Base-by-base conservation (phyloP, 257 asterid genomes). In the Sherardia arvensis region DNA sequence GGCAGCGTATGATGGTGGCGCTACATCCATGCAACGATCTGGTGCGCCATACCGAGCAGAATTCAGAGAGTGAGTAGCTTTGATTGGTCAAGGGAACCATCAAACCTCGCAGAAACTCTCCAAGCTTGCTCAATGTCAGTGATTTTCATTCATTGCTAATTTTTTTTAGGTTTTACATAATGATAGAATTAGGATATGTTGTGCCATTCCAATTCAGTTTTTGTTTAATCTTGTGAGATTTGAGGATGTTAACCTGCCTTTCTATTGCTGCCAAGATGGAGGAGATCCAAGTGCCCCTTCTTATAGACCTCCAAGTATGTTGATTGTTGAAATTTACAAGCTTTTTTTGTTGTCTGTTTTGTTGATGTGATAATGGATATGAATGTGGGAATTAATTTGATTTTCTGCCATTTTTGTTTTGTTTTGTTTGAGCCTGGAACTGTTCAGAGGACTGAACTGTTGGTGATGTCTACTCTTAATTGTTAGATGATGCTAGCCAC, bases 261-360 rank as follows among this genome's bases (percentile, higher is more conserved):
- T 92, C 96, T 7, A 60, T 92, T 18, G 99, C 99, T 79, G 95
- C 99, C 0, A 92, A 92, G 67, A 78, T 92, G 78, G 99, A 92
- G 79, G n/a, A n/a, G n/a, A n/a, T n/a, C n/a, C n/a, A n/a, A n/a
- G n/a, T n/a, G n/a, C n/a, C n/a, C n/a, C n/a, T 87, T 60, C 73
- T 92, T 9, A 66, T 89, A 53, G 95, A 92, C 77, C 77, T 92
- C 20, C 98, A 89, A 75, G 98, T 89, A 79, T 45, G 88, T 73
- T n/a, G n/a, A n/a, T n/a, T n/a, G n/a, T n/a, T 62, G 1, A 18
- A 38, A 54, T 61, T n/a, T 45, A 0, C 34, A 30, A 2, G 34
- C 6, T 30, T 30, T 30, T 30, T 30, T 30, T 30, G n/a, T 21
- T 62, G 14, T 30, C 1, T 51, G 20, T 53, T 15, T 55, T 70